Percentiles rank a stretch among this genome's conserved stretches.
phyloP scores from a whole-genome alignment of 2,329 filamentous ascomycete genomes.

The Drechslerella coelobrocha region DNA sequence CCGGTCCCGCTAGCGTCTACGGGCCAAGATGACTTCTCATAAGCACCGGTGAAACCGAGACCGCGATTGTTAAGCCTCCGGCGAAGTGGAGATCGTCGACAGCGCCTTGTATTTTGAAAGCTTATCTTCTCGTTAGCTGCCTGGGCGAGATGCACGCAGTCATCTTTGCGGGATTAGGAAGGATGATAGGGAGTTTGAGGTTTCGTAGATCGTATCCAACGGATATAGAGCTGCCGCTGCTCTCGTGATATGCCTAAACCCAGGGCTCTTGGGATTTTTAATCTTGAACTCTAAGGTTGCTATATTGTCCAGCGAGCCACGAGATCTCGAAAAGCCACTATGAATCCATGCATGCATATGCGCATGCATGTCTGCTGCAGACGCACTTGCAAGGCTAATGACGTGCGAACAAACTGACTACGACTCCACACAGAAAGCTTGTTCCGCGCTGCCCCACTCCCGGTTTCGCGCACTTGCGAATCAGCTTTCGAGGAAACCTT shows the following conservation, averaged over 20 bases:
- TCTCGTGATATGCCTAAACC: conserved; percentile 1
- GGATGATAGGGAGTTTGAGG: conserved; percentile 15
- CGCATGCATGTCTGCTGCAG: too few relatives aligned
- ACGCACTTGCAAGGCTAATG: conserved; percentile 28
- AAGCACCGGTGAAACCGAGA: too few relatives aligned
- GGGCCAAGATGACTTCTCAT: too few relatives aligned
- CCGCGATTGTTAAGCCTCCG: too few relatives aligned
- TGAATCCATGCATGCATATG: not conserved
- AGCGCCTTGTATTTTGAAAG: conserved; percentile 9
- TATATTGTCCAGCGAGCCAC: not conserved
- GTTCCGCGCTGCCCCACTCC: conserved; percentile 15
- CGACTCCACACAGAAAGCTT: conserved; percentile 47
- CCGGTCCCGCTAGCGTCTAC: too few relatives aligned
- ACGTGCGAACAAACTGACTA: conserved; percentile 38
- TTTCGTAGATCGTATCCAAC: conserved; percentile 24
- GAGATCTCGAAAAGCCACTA: not conserved
- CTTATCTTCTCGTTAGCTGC: conserved; percentile 46
- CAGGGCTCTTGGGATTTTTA: too few relatives aligned
- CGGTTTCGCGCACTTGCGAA: conserved; percentile 30
- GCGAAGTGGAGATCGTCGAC: not conserved
- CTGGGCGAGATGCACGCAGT: conserved; percentile 39
- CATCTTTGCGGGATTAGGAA: conserved; percentile 46
- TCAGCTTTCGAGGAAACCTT: conserved; percentile 34
- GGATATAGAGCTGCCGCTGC: conserved; percentile 14
- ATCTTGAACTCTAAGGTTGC: not conserved